Conservation (phyloP, 805 yeast species). For the Metschnikowia cubensis region DNA sequence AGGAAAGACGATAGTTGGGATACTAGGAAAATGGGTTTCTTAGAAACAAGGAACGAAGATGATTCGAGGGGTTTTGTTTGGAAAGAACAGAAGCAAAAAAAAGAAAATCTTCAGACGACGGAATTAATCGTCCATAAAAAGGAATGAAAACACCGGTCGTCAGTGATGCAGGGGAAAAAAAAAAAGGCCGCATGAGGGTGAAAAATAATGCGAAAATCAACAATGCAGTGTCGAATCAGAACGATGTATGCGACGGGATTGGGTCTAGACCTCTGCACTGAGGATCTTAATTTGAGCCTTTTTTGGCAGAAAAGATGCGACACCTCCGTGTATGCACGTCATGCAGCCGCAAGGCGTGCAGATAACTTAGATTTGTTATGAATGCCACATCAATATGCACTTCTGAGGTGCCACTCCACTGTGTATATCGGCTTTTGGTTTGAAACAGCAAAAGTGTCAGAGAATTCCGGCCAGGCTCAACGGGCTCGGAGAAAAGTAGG, state of each 20-base stretch:
- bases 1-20: slow-evolving; percentile 29
- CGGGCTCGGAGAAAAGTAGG: too few species aligned
- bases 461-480: background rate
- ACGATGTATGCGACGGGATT: slow-evolving; percentile 1
- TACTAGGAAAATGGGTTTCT: background rate
- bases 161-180: slow-evolving; percentile 4
- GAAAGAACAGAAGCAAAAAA: slow-evolving; percentile 4
- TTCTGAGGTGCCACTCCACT: background rate
- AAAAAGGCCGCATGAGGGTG: background rate
- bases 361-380: background rate
- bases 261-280: slow-evolving; percentile 8
- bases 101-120: background rate
- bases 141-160: slow-evolving; percentile 5
- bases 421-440: background rate
- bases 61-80: background rate
- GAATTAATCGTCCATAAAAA: background rate
- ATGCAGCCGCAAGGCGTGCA: background rate
- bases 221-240: slow-evolving; percentile 1
- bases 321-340: background rate
- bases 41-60: slow-evolving; percentile 1
- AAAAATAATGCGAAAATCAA: slow-evolving; percentile 1
- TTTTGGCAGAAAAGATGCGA: slow-evolving; percentile 9
- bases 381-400: background rate
- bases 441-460: background rate
- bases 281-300: slow-evolving; percentile 5